Evolutionary conservation across 2,329 filamentous ascomycete genomes (phyloP), one percentile per base, ranked within the genome.

Genomic region (Sordariomycetes sp.): DNA sequence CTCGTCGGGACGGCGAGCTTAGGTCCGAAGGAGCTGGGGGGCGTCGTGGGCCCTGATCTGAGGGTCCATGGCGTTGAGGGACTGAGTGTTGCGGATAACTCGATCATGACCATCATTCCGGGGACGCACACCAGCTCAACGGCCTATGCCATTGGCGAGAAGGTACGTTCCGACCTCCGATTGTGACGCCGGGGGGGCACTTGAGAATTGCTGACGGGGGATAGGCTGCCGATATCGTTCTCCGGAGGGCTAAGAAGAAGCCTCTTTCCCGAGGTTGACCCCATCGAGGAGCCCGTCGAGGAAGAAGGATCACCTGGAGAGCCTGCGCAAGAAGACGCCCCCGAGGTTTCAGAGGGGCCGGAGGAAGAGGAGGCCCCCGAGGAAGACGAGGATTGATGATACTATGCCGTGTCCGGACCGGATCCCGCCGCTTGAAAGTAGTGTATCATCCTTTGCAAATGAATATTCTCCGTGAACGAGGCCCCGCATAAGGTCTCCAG

Each of bases 91-190:
- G 68, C 68, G 8, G 72, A 75, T 62, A 72, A 72, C 1, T 70
- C 68, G 7, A 62, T 72, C 12, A 68, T 74, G 34, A 72, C 71
- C 10, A 66, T 72, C 2, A 70, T 72, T 62, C 68, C 70, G 5
- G 69, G 72, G 58, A 72, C 69, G 25, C 67, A 72, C 2, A 74
- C 74, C 22, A 72, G 75, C 61, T 73, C 72, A 57, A 69, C 68
- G 5, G 72, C 75, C 4, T 76, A 76, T 61, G 73, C 72, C 66
- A 64, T 74, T 53, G 74, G 65, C 12, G 75, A 77, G 62, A 75
- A 60, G 60, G 60, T 61, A 32, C 57, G 50, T 25, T 50, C 12
- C 3, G 15, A 2, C 20, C 45, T 8, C 45, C 24, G 20, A 2
- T 20, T 13, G n/a, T 12, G 20, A 13, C n/a, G n/a, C 8, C 15